Base-by-base conservation (phyloP, 768 basidiomycete species). In the Amanita inopinata region DNA sequence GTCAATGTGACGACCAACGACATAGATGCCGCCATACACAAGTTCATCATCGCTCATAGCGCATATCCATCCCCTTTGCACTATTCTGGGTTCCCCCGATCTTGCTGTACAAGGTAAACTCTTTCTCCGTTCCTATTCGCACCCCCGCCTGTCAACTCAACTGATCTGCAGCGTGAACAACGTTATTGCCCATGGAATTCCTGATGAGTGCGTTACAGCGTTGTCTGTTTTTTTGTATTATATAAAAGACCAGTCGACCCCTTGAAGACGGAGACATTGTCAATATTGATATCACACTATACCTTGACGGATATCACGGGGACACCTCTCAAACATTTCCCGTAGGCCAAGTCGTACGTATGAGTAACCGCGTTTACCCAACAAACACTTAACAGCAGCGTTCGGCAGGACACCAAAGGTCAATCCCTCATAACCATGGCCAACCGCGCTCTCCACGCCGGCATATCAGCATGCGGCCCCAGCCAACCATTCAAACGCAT, bases 1-100 rank as follows among this genome's bases (percentile, higher is more conserved):
- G 66, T 73, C 24, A 81, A 80, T 9, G 59, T 73, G 6, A 91
- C 88, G 3, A 94, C 92, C 6, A 71, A 82, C 43, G 61, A 61
- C 9, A 80, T 96, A 38, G 90, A 96, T 56, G 61, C 65, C 9
- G 66, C 70, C 1, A 64, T 93, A 28, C 90, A 93, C 45, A 68
- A 81, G 4, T 79, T 74, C 46, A 83, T 92, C 45, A 41, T 41
- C 12, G 31, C 40, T 20, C 68, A 71, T 50, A 70, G 69, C 17
- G 92, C 88, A 5, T 96, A 94, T 58, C 92, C 92, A 0, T 92
- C 90, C 6, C 87, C 92, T 0, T 62, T 94, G 37, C 70, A 67
- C 0, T 94, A 93, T 57, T 63, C 67, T 6, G 82, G 76, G 5
- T 90, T 78, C 56, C 84, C 87, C 6, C 76, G 73, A 46, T 80